phyloP scores from a whole-genome alignment of 129 eudicot genomes.

The Heracleum sosnowskyi region DNA sequence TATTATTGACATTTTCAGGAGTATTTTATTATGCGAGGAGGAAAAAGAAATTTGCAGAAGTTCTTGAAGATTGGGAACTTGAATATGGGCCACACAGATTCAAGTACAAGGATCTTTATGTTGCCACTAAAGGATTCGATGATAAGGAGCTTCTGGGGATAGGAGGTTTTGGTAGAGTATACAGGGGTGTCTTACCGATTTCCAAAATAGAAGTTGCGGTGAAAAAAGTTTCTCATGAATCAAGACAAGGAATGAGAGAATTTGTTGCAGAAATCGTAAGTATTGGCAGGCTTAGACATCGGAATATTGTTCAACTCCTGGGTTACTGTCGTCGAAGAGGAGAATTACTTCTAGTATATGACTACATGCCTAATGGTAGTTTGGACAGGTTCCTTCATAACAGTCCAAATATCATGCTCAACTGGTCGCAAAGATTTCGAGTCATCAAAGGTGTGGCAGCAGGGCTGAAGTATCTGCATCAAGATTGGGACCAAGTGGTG shows the following conservation, averaged over 20 bases:
- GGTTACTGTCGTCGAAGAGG: slow-evolving; percentile 46
- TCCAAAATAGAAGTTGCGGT: slow-evolving; percentile 35
- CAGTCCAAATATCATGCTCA: slow-evolving; percentile 15
- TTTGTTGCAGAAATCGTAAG: slow-evolving; percentile 52
- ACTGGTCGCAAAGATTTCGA: slow-evolving; percentile 41
- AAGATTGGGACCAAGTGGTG: too few species aligned
- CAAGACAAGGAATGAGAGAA: slow-evolving; percentile 52
- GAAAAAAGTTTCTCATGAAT: slow-evolving; percentile 42
- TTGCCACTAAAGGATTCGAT: slow-evolving; percentile 49
- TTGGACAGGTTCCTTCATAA: slow-evolving; percentile 36
- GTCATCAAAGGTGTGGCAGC: slow-evolving; percentile 48
- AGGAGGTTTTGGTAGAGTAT: slow-evolving; percentile 69
- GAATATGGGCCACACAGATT: slow-evolving; percentile 45
- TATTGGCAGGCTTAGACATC: slow-evolving; percentile 52
- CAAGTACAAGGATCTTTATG: slow-evolving; percentile 36
- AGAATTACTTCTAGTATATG: slow-evolving; percentile 61
- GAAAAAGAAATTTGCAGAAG: slow-evolving; percentile 24
- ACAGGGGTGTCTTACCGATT: slow-evolving; percentile 34
- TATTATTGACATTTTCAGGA: background rate
- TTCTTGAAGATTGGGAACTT: slow-evolving; percentile 30
- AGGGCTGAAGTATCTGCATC: slow-evolving; percentile 43
- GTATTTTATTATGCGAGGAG: slow-evolving; percentile 10
- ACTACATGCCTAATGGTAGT: slow-evolving; percentile 57
- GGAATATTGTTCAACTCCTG: slow-evolving; percentile 46
- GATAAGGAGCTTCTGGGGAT: slow-evolving; percentile 37